Percentiles rank a stretch among this genome's conserved stretches.
phyloP scores from a whole-genome alignment of 2,329 filamentous ascomycete species.

The Aureobasidium melanogenum region DNA sequence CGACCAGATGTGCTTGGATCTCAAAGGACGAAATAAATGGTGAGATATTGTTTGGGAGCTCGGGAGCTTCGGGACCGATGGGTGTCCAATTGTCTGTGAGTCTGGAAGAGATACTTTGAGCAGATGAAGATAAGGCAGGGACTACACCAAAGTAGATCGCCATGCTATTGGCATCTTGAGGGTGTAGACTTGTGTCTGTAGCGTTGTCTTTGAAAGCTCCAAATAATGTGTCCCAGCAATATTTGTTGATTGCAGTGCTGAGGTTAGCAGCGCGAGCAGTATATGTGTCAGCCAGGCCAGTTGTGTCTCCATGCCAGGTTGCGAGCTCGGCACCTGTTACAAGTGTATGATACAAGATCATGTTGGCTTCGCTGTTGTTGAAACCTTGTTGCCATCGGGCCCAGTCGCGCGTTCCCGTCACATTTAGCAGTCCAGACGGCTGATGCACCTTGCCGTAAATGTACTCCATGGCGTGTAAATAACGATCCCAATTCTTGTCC shows the following conservation, averaged over 20 bases:
- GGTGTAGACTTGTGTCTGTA: slow-evolving; percentile 36
- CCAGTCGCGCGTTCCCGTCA: slow-evolving; percentile 44
- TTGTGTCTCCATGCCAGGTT: slow-evolving; percentile 22
- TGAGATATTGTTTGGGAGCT: slow-evolving; percentile 49
- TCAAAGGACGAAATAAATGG: slow-evolving; percentile 53
- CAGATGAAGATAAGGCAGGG: slow-evolving; percentile 15
- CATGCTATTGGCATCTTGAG: slow-evolving; percentile 30
- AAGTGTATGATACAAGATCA: slow-evolving; percentile 41
- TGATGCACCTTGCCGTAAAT: slow-evolving; percentile 37
- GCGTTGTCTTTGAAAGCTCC: slow-evolving; percentile 28
- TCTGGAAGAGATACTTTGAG: slow-evolving; percentile 11
- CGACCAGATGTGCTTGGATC: slow-evolving; percentile 47
- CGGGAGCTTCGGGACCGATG: slow-evolving; percentile 47
- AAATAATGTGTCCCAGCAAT: slow-evolving; percentile 21
- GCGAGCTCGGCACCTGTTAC: slow-evolving; percentile 22
- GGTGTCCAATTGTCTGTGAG: slow-evolving; percentile 47
- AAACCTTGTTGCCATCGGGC: slow-evolving; percentile 41
- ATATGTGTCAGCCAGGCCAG: slow-evolving; percentile 18
- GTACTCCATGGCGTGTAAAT: slow-evolving; percentile 39
- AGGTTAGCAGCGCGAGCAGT: slow-evolving; percentile 17
- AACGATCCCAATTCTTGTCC: slow-evolving; percentile 38
- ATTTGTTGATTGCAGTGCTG: slow-evolving; percentile 21
- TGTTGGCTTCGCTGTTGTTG: slow-evolving; percentile 44
- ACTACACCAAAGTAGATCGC: slow-evolving; percentile 17
- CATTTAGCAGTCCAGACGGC: slow-evolving; percentile 38